Base-by-base conservation (phyloP, 352 stramenopile species). In the Globisporangium irregulare region DNA sequence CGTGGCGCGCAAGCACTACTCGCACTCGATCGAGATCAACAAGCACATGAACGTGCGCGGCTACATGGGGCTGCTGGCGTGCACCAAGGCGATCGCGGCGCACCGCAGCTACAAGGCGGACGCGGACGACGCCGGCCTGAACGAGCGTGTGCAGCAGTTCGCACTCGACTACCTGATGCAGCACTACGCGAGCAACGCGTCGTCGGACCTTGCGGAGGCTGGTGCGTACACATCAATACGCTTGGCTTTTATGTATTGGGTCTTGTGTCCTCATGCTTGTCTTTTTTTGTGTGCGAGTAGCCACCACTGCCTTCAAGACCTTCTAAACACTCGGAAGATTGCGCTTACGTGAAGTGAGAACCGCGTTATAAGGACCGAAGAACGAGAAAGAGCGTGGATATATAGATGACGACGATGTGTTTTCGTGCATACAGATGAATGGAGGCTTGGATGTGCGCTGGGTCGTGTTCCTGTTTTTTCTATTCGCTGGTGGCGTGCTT, bases 1-100 rank as follows among this genome's bases (percentile, higher is more conserved):
- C 51, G 78, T 70, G n/a, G 82, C 82, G 27, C 79, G 82, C 57
- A 91, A 91, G 74, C 82, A 91, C 68, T 89, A 89, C 71, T 73
- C 80, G 53, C 82, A 91, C 67, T 86, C 82, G 55, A 72, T 91
- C 29, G 77, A 87, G 60, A 73, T 91, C 22, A 89, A 91, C 67
- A 88, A 90, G 62, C 75, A 77, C 50, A 71, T 80, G 58, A 91
- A 89, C 69, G 62, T 84, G 59, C 78, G 82, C 36, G 77, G 71
- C 7, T 86, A 78, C 65, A 74, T 88, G 56, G 77, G 72, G 12
- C 70, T 91, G 5, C 66, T 89, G 48, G 65, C 65, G 43, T 91
- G 82, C 61, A 91, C 82, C 27, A 88, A 82, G 60, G 67, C 80
- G 8, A 84, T 91, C 46, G 71, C 80, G 3, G 56, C 69, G 57